phyloP scores from a whole-genome alignment of 441 rosid species.

The Eutrema salsugineum region DNA sequence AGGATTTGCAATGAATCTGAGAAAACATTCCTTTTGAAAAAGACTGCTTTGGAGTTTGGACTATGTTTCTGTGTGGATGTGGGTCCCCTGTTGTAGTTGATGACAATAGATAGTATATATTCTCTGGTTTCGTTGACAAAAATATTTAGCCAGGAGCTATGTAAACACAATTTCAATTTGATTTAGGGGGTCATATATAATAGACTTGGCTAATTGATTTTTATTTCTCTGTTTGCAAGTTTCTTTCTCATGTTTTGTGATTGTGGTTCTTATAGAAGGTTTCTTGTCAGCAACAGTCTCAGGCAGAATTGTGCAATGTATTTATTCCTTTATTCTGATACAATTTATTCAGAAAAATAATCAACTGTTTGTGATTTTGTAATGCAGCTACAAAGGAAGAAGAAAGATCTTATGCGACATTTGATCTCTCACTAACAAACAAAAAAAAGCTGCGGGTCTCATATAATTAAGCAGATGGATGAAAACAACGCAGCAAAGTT shows the following conservation, averaged over 20 bases:
- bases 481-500: slow-evolving; percentile 49
- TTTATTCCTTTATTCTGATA: neutral
- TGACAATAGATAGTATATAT: neutral
- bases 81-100: slow-evolving; percentile 14
- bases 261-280: neutral
- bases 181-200: neutral
- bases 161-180: neutral
- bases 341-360: neutral
- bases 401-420: slow-evolving; percentile 45
- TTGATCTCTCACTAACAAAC: slow-evolving; percentile 29
- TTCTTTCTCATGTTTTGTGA: neutral
- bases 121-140: neutral
- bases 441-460: slow-evolving; percentile 25
- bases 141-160: neutral
- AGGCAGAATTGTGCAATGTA: neutral
- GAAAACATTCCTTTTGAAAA: slow-evolving; percentile 5
- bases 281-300: neutral
- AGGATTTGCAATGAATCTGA: neutral
- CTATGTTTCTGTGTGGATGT: neutral
- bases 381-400: slow-evolving; percentile 18
- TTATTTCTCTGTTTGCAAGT: neutral
- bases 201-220: neutral
- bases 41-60: neutral
- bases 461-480: slow-evolving; percentile 45
- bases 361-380: slow-evolving; percentile 1